phyloP scores from a whole-genome alignment of 1,284 basidiomycete species.

The Marasmius tenuissimus region DNA sequence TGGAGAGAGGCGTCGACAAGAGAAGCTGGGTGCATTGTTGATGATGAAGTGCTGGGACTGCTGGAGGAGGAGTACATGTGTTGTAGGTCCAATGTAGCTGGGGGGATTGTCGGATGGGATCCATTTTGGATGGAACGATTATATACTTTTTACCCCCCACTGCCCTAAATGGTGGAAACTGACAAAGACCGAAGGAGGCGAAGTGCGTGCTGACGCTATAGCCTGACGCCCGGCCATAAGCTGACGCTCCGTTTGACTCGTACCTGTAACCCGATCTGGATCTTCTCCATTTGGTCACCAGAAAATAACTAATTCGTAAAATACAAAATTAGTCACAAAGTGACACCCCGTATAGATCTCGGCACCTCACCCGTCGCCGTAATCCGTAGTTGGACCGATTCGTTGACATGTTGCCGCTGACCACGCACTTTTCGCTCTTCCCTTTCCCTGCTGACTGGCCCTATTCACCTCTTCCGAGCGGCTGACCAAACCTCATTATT shows the following conservation, averaged over 20 bases:
- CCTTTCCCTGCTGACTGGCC: neutral
- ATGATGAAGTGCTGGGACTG: slow-evolving; percentile 13
- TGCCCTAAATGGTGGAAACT: slow-evolving; percentile 1
- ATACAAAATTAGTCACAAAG: too few species aligned
- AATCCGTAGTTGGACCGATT: neutral
- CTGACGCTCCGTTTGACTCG: slow-evolving; percentile 1
- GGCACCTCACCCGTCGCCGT: slow-evolving; percentile 1
- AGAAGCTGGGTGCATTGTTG: slow-evolving; percentile 56
- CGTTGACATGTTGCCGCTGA: neutral
- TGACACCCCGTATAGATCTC: neutral
- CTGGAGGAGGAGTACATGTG: neutral
- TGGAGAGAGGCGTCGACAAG: slow-evolving; percentile 63
- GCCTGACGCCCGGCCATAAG: neutral
- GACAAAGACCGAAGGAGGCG: slow-evolving; percentile 3
- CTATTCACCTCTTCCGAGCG: neutral
- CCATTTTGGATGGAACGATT: neutral
- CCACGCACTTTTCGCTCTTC: neutral
- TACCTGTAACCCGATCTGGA: slow-evolving; percentile 2
- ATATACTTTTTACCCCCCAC: neutral
- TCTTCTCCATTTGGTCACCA: neutral
- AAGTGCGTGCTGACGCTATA: neutral
- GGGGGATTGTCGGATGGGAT: neutral
- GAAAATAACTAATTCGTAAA: too few species aligned
- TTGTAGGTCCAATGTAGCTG: neutral
- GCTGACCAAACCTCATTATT: neutral